Conservation (phyloP, 805 yeast genomes). For the Starmerella vitae region DNA sequence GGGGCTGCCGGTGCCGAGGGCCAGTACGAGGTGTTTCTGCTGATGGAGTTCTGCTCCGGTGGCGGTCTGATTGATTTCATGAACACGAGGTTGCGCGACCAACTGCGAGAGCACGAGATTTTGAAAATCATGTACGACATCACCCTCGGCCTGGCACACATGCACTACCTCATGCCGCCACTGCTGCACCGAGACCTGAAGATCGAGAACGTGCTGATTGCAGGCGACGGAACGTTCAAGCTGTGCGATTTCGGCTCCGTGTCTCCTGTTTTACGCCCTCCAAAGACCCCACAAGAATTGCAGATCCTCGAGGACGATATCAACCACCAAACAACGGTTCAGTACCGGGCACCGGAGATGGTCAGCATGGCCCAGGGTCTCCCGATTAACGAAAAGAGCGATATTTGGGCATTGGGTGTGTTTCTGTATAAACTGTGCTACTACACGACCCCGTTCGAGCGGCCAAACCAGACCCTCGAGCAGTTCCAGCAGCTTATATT, state of each 20-base stretch:
- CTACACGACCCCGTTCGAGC: constrained; percentile 88
- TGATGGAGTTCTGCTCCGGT: constrained; percentile 89
- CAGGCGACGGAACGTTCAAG: constrained; percentile 55
- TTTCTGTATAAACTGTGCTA: constrained; percentile 81
- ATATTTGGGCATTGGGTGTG: constrained; percentile 94
- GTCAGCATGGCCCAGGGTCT: constrained; percentile 68
- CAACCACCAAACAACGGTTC: constrained; percentile 86
- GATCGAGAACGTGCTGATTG: constrained; percentile 80
- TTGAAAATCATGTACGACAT: constrained; percentile 74
- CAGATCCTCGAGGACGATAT: constrained; percentile 71
- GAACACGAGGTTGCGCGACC: constrained; percentile 73
- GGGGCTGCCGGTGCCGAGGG: constrained; percentile 30
- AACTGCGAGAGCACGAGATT: constrained; percentile 63
- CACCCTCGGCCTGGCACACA: constrained; percentile 61
- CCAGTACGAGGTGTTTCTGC: constrained; percentile 66
- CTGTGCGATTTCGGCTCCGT: constrained; percentile 92
- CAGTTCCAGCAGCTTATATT: constrained; percentile 60
- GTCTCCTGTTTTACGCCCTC: constrained; percentile 55
- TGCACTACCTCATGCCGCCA: constrained; percentile 60
- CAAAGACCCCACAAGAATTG: constrained; percentile 59
- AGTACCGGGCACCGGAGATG: constrained; percentile 94
- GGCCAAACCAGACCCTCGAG: constrained; percentile 35
- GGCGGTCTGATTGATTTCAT: constrained; percentile 73
- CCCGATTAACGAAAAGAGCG: constrained; percentile 84
- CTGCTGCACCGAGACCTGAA: constrained; percentile 86